phyloP scores from a whole-genome alignment of 345 rosid genomes.

The Alliaria petiolata region DNA sequence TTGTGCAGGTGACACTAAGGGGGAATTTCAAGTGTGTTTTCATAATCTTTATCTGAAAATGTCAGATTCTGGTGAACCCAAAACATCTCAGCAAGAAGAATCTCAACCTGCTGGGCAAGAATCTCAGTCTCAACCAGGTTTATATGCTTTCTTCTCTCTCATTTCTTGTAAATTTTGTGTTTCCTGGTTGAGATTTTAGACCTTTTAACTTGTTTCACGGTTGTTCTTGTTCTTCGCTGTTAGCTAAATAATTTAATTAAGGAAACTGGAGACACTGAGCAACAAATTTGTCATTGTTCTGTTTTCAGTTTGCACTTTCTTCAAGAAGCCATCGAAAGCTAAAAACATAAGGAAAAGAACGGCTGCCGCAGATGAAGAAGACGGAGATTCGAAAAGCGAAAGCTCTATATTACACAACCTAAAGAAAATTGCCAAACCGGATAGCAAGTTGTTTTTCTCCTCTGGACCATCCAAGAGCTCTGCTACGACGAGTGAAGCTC shows the following conservation, averaged over 20 bases:
- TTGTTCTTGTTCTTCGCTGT: too few species aligned
- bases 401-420: conserved; percentile 45
- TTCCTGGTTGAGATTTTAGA: not conserved
- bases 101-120: conserved; percentile 35
- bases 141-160: not conserved
- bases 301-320: conserved; percentile 68
- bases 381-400: conserved; percentile 41
- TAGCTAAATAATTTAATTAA: too few species aligned
- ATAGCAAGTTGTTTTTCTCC: conserved; percentile 61
- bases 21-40: not conserved
- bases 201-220: too few species aligned
- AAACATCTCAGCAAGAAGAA: conserved; percentile 31
- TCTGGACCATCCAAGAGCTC: conserved; percentile 56
- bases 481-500: conserved; percentile 17
- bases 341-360: conserved; percentile 75
- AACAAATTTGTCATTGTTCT: not conserved
- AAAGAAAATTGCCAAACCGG: conserved; percentile 49
- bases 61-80: conserved; percentile 47
- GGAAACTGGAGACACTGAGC: too few species aligned
- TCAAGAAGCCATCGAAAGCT: conserved; percentile 63
- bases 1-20: not conserved
- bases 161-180: not conserved
- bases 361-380: conserved; percentile 48
- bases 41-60: conserved; percentile 11
- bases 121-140: conserved; percentile 45